These are phyloP conservation scores for Phytophthora rubi DNA, from an alignment of 352 stramenopile genomes.

Conservation along the genomic window DNA sequence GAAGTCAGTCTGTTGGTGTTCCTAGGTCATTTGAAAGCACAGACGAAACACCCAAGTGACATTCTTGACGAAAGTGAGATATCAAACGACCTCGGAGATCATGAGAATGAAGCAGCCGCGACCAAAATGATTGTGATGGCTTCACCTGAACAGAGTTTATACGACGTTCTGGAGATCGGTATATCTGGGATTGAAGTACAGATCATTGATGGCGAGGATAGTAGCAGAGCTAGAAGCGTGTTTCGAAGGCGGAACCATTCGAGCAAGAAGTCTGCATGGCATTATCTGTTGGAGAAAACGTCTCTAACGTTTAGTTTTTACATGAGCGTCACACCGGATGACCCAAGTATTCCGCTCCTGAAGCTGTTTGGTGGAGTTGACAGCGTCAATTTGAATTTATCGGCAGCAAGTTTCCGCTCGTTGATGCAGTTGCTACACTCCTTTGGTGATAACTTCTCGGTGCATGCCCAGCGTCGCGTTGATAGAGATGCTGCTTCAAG, in stretches of 20 bases:
- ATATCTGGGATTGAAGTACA: constrained; percentile 84
- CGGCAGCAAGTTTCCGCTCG: constrained; percentile 59
- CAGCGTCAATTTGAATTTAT: constrained; percentile 78
- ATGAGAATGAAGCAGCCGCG: constrained; percentile 6
- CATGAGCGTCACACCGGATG: constrained; percentile 79
- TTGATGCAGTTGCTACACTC: constrained; percentile 69
- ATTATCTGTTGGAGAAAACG: constrained; percentile 78
- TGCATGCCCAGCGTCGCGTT: constrained; percentile 42
- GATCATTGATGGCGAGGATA: constrained; percentile 45
- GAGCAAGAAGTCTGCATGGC: constrained; percentile 43
- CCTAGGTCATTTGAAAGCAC: constrained; percentile 74
- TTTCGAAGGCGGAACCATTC: constrained; percentile 29
- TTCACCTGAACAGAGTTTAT: constrained; percentile 55
- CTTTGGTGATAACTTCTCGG: constrained; percentile 73
- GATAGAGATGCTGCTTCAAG: constrained; percentile 30
- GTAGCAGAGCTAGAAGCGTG: constrained; percentile 11
- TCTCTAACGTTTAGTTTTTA: constrained; percentile 76
- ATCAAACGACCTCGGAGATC: constrained; percentile 8
- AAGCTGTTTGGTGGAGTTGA: constrained; percentile 80
- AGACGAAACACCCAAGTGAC: constrained; percentile 51
- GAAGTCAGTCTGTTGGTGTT: constrained; percentile 74
- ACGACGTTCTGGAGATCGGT: constrained; percentile 80
- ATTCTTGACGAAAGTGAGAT: constrained; percentile 19
- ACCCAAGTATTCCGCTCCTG: constrained; percentile 78
- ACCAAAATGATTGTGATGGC: constrained; percentile 24